Percentiles rank a stretch among this genome's conserved stretches.
Evolutionary conservation across 2,329 filamentous ascomycete species (phyloP).

Genomic region (Lasiodiplodia citricola): DNA sequence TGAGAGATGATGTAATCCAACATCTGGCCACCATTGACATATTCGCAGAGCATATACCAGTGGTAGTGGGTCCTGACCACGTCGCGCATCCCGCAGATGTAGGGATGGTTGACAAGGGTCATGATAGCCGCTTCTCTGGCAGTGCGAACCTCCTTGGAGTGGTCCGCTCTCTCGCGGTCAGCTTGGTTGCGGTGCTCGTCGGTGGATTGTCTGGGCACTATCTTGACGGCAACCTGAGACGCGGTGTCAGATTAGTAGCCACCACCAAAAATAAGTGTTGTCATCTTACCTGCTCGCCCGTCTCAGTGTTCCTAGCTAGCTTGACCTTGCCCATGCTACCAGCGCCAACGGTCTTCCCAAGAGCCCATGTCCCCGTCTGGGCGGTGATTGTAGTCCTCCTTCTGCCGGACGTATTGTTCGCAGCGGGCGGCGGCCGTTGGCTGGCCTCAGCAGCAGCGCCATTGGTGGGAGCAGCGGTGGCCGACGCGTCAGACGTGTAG

Average conservation of each 20-base stretch:
- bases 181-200: conserved; percentile 77
- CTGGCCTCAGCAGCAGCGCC: conserved; percentile 39
- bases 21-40: conserved; percentile 99
- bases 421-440: conserved; percentile 10
- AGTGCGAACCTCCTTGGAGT: conserved; percentile 94
- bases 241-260: conserved; percentile 24
- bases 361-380: conserved; percentile 83
- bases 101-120: conserved; percentile 89
- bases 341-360: conserved; percentile 95
- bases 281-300: conserved; percentile 80
- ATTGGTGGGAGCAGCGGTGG: conserved; percentile 43
- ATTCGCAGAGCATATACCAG: conserved; percentile 99
- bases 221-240: conserved; percentile 88
- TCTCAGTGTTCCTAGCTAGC: conserved; percentile 86
- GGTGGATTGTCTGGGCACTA: conserved; percentile 86
- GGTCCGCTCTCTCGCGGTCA: conserved; percentile 87
- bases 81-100: conserved; percentile 94
- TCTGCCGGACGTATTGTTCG: conserved; percentile 32
- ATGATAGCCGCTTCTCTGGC: conserved; percentile 96
- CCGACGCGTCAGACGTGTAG: conserved; percentile 52
- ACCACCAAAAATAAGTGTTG: neutral
- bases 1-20: conserved; percentile 99
- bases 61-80: conserved; percentile 96
- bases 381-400: conserved; percentile 84
- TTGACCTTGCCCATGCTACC: conserved; percentile 99